phyloP scores from a whole-genome alignment of 2,329 filamentous ascomycete species.

The Allantophomopsis lycopodina region DNA sequence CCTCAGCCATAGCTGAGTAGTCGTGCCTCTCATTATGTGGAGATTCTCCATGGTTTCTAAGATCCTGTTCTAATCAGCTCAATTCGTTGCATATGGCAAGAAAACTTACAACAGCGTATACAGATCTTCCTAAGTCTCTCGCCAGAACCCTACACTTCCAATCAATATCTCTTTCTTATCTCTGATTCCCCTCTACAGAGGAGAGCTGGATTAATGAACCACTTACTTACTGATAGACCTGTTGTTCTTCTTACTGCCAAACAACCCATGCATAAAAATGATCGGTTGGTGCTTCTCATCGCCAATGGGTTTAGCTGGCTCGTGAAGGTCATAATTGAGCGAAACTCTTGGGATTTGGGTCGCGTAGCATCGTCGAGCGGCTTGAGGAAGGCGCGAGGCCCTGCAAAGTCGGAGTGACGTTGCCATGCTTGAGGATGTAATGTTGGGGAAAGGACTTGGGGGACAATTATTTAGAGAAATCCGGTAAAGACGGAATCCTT shows the following conservation, averaged over 20 bases:
- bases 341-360: neutral
- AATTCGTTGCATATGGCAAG: neutral
- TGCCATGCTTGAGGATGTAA: too few species aligned
- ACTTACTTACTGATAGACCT: constrained; percentile 80
- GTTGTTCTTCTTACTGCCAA: constrained; percentile 93
- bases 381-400: too few species aligned
- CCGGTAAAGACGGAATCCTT: too few species aligned
- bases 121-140: constrained; percentile 62
- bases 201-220: constrained; percentile 1
- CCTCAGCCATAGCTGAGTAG: constrained; percentile 70
- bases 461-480: too few species aligned
- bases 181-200: neutral
- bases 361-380: neutral
- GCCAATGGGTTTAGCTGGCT: constrained; percentile 33
- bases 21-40: constrained; percentile 66
- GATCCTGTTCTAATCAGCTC: constrained; percentile 40
- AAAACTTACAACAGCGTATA: constrained; percentile 63
- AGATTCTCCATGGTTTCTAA: constrained; percentile 87
- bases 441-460: too few species aligned
- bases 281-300: constrained; percentile 45
- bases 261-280: constrained; percentile 82
- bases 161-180: constrained; percentile 4
- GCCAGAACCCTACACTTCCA: constrained; percentile 52
- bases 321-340: constrained; percentile 54
- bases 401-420: too few species aligned